Evolutionary conservation across 1,284 basidiomycete genomes (phyloP), one percentile per base, ranked within the genome.

Genomic region (Cystobasidium pallidum): DNA sequence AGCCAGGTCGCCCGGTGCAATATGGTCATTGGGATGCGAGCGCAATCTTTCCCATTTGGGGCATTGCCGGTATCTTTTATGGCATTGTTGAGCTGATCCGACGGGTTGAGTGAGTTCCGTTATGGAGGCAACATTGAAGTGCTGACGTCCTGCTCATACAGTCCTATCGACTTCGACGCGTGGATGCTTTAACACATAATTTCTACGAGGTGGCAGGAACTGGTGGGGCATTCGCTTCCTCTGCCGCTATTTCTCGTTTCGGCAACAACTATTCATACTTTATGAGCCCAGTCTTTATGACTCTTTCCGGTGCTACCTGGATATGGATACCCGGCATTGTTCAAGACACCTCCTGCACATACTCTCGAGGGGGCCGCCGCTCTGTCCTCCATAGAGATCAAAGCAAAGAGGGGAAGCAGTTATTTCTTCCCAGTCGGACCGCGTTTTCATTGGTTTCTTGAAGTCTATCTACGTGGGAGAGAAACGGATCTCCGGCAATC

Each of bases 81-180:
- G 81, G 81, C 45, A 81, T 80, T 75, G 78, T 82, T 51, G 81
- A 82, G 73, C 75, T 82, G 13, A 82, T 82, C 72, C 78, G 81
- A 49, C 77, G 80, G 47, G 79, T 81, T 74, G 81, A 81, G 30
- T 54, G 47, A 54, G 64, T 32, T 80, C 28, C 73, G 36, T 76
- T 74, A 34, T 28, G 3, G 52, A 19, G 8, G 28, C 19, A 6
- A 24, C 4, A 3, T 19, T 41, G 39, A 24, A 3, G 32, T 24
- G 28, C 32, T 47, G 15, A 66, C 19, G 8, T 47, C 63, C n/a
- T 24, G 21, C n/a, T 28, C n/a, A 21, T 19, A 26, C 39, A 39
- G 59, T 43, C 49, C 72, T 61, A 75, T 34, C 67, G 79, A 66
- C 77, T 81, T 8, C 75, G 80, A 58, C 77, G 79, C 72, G 81